Percentiles rank a stretch among this genome's conserved stretches.
phyloP scores from a whole-genome alignment of 108 stramenopile genomes.

The Conticribra guillardii region DNA sequence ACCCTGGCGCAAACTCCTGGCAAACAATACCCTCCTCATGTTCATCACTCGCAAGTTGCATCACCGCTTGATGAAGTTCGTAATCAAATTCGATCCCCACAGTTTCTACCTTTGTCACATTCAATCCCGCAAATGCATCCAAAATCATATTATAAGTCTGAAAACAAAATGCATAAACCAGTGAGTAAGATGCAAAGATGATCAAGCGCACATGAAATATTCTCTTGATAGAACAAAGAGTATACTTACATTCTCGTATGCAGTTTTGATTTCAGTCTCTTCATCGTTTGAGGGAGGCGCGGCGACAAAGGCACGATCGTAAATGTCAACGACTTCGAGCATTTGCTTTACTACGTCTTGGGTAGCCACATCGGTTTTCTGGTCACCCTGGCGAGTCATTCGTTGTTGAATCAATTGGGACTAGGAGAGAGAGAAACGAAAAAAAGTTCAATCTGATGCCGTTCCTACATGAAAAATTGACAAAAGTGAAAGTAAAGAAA shows the following conservation, averaged over 20 bases:
- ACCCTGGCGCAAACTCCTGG: constrained; percentile 87
- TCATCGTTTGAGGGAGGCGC: constrained; percentile 65
- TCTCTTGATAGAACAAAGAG: too few species aligned
- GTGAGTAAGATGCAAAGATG: too few species aligned
- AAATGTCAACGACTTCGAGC: constrained; percentile 79
- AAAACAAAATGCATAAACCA: too few species aligned
- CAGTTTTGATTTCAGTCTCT: constrained; percentile 68
- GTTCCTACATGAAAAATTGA: neutral
- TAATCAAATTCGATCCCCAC: constrained; percentile 89
- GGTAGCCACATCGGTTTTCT: constrained; percentile 61
- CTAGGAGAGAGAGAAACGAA: too few species aligned
- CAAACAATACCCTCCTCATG: constrained; percentile 89
- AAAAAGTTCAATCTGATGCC: too few species aligned
- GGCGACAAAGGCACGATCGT: constrained; percentile 80
- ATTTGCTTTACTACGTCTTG: constrained; percentile 64
- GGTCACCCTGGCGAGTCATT: constrained; percentile 59
- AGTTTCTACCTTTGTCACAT: constrained; percentile 81
- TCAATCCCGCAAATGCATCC: constrained; percentile 66
- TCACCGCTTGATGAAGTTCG: constrained; percentile 87
- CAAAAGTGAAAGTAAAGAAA: constrained; percentile 1
- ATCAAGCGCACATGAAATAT: too few species aligned
- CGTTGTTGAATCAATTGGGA: constrained; percentile 66
- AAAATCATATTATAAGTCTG: constrained; percentile 67
- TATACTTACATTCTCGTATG: too few species aligned
- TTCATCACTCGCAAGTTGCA: constrained; percentile 77